Evolutionary conservation across 495 filamentous ascomycete species (phyloP), one percentile per base, ranked within the genome.

Genomic region (Ascobolus immersus): DNA sequence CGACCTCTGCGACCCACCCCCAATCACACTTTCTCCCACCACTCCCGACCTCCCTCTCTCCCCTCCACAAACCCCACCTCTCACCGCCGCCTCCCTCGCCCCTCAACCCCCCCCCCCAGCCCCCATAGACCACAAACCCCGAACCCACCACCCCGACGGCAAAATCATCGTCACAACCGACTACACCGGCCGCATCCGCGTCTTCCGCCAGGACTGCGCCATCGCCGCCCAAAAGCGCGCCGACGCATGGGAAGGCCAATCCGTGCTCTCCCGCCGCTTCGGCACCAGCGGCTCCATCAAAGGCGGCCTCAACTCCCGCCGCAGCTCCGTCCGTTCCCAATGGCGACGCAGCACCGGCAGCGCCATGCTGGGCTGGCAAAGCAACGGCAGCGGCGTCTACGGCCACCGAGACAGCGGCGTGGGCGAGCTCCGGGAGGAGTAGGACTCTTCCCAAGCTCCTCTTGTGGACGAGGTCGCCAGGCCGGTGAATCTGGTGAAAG

Each of bases 1-100:
- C 50, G 82, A 93, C 45, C 64, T 94, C 14, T 94, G 86, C 57
- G 93, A 99, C 45, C 86, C 86, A 7, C 84, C 84, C 6, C 84
- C 81, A 0, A 67, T 99, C 6, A 81, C 73, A 2, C 66, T 99
- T 5, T 57, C 81, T 21, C 75, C 67, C 38, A 59, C 71, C n/a
- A 66, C 71, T 21, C 76, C 82, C 34, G 5, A 57, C 61, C 8
- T 58, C 58, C 1, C 56, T 52, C 36, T 44, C 47, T 37, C 37
- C 40, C 15, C 32, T 2, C 12, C 19, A 10, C 37, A 3, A 20
- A 20, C 11, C 25, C 31, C 14, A 26, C 27, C 37, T 23, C 10
- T 12, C 21, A 21, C 37, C 9, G 13, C 22, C 14, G 23, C 37
- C 22, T 17, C 37, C 13, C 17, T 14, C 13, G 32, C 32, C 10